phyloP scores from a whole-genome alignment of 1,139 yeast genomes.

The Casaregolazyma lundiana region DNA sequence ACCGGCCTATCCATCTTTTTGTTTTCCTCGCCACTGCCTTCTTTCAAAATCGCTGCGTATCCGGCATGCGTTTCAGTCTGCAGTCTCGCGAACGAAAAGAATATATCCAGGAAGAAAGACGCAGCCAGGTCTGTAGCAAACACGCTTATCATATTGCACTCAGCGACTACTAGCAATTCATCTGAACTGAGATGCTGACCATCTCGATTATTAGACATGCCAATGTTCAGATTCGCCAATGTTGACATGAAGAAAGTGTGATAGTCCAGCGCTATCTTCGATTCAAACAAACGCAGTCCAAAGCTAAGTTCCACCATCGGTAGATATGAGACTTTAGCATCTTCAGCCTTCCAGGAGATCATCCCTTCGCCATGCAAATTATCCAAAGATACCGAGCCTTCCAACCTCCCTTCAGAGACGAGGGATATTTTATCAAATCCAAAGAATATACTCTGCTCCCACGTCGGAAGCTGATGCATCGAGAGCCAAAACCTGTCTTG shows the following conservation, averaged over 20 bases:
- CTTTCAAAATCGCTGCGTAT: conserved; percentile 66
- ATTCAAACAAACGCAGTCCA: conserved; percentile 47
- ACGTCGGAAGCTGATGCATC: conserved; percentile 60
- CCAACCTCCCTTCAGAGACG: conserved; percentile 68
- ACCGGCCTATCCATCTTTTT: conserved; percentile 4
- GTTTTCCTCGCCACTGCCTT: conserved; percentile 35
- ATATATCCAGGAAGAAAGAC: conserved; percentile 73
- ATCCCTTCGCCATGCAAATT: conserved; percentile 58
- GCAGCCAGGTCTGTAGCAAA: conserved; percentile 82
- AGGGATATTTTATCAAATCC: conserved; percentile 56
- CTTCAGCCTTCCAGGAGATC: conserved; percentile 56
- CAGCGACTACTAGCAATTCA: conserved; percentile 49
- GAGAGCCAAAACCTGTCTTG: conserved; percentile 65
- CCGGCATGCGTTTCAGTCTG: conserved; percentile 67
- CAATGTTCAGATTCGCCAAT: conserved; percentile 47
- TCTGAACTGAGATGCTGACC: conserved; percentile 46
- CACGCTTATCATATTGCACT: conserved; percentile 53
- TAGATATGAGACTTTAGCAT: conserved; percentile 31
- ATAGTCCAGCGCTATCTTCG: conserved; percentile 71
- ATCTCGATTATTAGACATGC: conserved; percentile 66
- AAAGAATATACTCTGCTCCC: conserved; percentile 66
- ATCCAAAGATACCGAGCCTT: conserved; percentile 56
- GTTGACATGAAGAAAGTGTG: conserved; percentile 72
- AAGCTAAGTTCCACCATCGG: conserved; percentile 66
- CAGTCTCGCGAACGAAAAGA: conserved; percentile 66